A percentile compares a stretch with the other conserved stretches of the same genome.
Evolutionary conservation across 148 eudicot genomes (phyloP).

Genomic region (Chenopodium album): DNA sequence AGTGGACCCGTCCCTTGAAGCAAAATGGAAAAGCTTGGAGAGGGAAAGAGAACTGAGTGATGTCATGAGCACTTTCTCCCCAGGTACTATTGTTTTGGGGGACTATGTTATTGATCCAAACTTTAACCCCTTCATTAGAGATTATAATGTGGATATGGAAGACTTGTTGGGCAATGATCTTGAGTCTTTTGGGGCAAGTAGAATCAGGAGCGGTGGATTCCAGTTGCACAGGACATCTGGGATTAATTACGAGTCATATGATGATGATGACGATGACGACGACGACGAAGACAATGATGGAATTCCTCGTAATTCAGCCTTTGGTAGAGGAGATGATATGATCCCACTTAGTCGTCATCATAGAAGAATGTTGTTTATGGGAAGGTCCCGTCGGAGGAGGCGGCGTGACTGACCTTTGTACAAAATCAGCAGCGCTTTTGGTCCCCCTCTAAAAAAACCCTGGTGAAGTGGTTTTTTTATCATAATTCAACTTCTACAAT

Average conservation of each 20-base stretch:
- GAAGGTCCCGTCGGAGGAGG: constrained; percentile 41
- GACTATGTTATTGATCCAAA: constrained; percentile 73
- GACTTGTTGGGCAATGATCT: constrained; percentile 42
- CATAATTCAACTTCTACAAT: constrained; percentile 4
- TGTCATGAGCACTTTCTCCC: constrained; percentile 70
- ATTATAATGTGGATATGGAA: constrained; percentile 32
- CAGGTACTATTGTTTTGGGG: constrained; percentile 67
- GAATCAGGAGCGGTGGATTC: constrained; percentile 27
- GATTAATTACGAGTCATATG: constrained; percentile 37
- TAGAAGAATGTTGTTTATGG: constrained; percentile 29
- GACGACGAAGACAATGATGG: constrained; percentile 23
- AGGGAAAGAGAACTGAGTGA: constrained; percentile 58
- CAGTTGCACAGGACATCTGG: constrained; percentile 32
- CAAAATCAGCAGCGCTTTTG: not conserved
- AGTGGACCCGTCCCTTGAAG: constrained; percentile 69
- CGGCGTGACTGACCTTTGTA: constrained; percentile 25
- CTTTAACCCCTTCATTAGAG: constrained; percentile 35
- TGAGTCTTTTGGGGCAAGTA: constrained; percentile 29
- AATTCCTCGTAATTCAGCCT: constrained; percentile 12
- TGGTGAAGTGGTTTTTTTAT: constrained; percentile 6
- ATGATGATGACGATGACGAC: constrained; percentile 26
- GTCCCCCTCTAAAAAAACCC: constrained; percentile 9
- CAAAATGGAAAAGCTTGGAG: constrained; percentile 78
- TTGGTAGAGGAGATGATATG: constrained; percentile 27
- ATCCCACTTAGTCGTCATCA: constrained; percentile 37